Evolutionary conservation across 1,284 basidiomycete genomes (phyloP), one percentile per base, ranked within the genome.

Genomic region (Gomphus bonarii): DNA sequence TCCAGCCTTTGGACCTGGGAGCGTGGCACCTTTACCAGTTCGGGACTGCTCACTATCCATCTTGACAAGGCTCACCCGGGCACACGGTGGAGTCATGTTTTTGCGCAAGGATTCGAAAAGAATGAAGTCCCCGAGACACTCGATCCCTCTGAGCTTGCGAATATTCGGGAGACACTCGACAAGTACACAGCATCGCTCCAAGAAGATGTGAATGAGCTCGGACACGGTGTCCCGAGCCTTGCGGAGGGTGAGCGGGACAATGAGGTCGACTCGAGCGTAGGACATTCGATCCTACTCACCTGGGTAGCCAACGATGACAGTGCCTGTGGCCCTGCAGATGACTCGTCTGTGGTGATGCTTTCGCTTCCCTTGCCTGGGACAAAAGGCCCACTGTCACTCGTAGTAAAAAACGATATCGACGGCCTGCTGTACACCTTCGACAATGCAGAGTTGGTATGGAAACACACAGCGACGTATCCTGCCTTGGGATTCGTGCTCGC

Each of bases 401-500:
- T 93, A 18, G 69, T 88, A 55, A 95, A 92, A 67, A 79, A 82
- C 59, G 84, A 85, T 50, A 75, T 97, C 22, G 95, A 98, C 65
- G 95, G 94, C 0, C 74, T 84, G 0, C 70, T 89, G 36, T 92
- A 88, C 68, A 65, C 72, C 48, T 77, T 5, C 65, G 65, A 0
- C 12, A 54, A 48, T 12, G 20, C 58, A 11, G 57, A 38, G 22
- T 46, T 52, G 38, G 36, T 25, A 14, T 98, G 95, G 95, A 72
- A 63, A 43, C 95, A 98, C 68, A 69, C 70, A 1, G 76, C 81
- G 10, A 97, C 93, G 0, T 91, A 85, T 67, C 85, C 91, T 4
- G 95, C 94, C 0, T 78, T 99, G 3, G 80, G 91, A 1, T 99
- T 97, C 66, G 95, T 98, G 18, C 77, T 99, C 31, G 92, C 93